A percentile compares a stretch with the other conserved stretches of the same genome.
These are phyloP conservation scores for Penicilliopsis zonata DNA, from an alignment of 495 filamentous ascomycete species.

Conservation along the genomic window DNA sequence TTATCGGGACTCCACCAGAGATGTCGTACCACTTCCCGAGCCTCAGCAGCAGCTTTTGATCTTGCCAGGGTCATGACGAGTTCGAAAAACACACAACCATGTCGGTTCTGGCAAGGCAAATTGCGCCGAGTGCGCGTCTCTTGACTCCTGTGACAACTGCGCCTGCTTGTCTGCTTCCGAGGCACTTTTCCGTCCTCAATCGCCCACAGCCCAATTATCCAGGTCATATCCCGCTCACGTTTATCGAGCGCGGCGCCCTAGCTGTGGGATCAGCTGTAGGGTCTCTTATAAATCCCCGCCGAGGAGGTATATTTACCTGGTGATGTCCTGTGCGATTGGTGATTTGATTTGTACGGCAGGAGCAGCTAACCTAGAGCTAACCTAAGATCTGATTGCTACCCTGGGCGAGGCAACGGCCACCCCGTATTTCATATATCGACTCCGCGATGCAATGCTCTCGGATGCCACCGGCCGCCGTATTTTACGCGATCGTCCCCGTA, in stretches of 20 bases:
- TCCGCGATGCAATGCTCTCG: slow-evolving; percentile 82
- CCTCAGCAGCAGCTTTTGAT: no score
- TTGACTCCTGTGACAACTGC: slow-evolving; percentile 5
- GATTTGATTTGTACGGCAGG: neutral
- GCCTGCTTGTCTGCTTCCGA: slow-evolving; percentile 3
- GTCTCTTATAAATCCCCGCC: slow-evolving; percentile 65
- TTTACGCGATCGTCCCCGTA: slow-evolving; percentile 78
- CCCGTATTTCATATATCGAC: slow-evolving; percentile 88
- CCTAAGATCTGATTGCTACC: slow-evolving; percentile 77
- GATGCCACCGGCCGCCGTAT: slow-evolving; percentile 80
- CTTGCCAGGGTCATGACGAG: slow-evolving; percentile 2
- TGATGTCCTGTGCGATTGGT: no score
- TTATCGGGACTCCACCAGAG: no score
- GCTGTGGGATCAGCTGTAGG: slow-evolving; percentile 74
- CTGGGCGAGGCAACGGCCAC: slow-evolving; percentile 89
- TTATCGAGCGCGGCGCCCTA: slow-evolving; percentile 60
- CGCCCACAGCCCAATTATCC: slow-evolving; percentile 67
- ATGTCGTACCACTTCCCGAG: no score
- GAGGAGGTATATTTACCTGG: slow-evolving; percentile 56
- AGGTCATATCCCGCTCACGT: slow-evolving; percentile 81
- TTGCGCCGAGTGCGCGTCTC: slow-evolving; percentile 10
- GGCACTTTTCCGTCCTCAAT: slow-evolving; percentile 62
- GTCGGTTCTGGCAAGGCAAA: slow-evolving; percentile 18
- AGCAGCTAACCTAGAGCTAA: neutral
- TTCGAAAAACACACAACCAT: no score